phyloP scores from a whole-genome alignment of 2,329 filamentous ascomycete genomes.

The Tolypocladium amazonense region DNA sequence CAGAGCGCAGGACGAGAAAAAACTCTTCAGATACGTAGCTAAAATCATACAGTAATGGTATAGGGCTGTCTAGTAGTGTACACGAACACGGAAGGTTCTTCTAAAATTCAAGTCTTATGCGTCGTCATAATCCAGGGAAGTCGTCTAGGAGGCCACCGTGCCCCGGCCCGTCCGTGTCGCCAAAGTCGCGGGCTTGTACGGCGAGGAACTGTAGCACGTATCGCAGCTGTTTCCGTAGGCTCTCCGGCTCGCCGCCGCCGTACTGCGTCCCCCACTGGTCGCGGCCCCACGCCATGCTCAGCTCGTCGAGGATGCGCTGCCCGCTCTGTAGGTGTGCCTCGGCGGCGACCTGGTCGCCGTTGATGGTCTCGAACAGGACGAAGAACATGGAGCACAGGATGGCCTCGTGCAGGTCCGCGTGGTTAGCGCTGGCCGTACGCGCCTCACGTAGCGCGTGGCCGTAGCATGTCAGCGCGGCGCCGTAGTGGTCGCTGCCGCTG shows the following conservation, averaged over 20 bases:
- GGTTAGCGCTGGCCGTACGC: constrained; percentile 8
- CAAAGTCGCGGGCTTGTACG: constrained; percentile 7
- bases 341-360: constrained; percentile 23
- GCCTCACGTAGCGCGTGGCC: constrained; percentile 19
- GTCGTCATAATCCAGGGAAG: not conserved
- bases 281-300: constrained; percentile 7
- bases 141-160: not conserved
- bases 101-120: not conserved
- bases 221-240: constrained; percentile 8
- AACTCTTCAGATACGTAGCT: not conserved
- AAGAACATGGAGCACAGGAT: constrained; percentile 26
- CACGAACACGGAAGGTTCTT: not conserved
- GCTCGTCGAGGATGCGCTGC: constrained; percentile 23
- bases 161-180: not conserved
- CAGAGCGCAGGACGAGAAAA: not conserved
- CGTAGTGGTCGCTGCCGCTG: constrained; percentile 14
- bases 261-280: not conserved
- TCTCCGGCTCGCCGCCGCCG: not conserved
- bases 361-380: constrained; percentile 24
- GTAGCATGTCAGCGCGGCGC: constrained; percentile 20
- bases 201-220: constrained; percentile 10
- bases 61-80: not conserved
- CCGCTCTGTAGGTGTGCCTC: constrained; percentile 25
- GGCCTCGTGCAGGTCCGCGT: constrained; percentile 13
- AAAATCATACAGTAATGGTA: not conserved